Evolutionary conservation across 305 asterid species (phyloP).

Genomic region (Withania somnifera): DNA sequence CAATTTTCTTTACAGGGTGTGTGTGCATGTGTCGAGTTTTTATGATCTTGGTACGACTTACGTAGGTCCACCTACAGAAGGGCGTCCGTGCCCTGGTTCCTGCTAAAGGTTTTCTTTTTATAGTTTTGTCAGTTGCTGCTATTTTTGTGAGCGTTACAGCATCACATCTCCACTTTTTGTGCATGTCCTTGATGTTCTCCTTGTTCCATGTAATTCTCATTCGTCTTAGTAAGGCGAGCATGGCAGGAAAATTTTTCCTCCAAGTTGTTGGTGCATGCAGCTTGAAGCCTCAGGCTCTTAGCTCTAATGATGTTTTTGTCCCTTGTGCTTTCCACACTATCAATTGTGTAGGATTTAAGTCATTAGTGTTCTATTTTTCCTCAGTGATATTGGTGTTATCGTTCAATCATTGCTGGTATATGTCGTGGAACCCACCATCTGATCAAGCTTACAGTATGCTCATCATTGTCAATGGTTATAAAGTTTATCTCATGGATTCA

Average conservation of each 20-base stretch:
- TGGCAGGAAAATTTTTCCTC: neutral
- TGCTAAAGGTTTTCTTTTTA: neutral
- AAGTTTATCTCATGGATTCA: neutral
- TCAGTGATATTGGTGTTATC: neutral
- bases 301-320: neutral
- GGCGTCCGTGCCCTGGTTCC: neutral
- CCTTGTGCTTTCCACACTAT: neutral
- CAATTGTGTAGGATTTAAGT: neutral
- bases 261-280: neutral
- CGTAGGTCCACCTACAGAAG: neutral
- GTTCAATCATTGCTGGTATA: neutral
- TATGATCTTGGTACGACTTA: neutral
- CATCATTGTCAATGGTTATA: neutral
- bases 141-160: neutral
- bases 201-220: neutral
- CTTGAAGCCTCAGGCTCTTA: neutral
- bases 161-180: neutral
- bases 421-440: neutral
- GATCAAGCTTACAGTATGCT: neutral
- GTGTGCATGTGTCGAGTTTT: neutral
- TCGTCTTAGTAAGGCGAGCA: neutral
- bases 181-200: neutral
- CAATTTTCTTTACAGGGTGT: neutral
- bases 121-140: neutral
- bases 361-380: neutral